These are phyloP conservation scores for Zygosaccharomyces bisporus DNA, from an alignment of 805 yeast genomes.

Conservation along the genomic window DNA sequence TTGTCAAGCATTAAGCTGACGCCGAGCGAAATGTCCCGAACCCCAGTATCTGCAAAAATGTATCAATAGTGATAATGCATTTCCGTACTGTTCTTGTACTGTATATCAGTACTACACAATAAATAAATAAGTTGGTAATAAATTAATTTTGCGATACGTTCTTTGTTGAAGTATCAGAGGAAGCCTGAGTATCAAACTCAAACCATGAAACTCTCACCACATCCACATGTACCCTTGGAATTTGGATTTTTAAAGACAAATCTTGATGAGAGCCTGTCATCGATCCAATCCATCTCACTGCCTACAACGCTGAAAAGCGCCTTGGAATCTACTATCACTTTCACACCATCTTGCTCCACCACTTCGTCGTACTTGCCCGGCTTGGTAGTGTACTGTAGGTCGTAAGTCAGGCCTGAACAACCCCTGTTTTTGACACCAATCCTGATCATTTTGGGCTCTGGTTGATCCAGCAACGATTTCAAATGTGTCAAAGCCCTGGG, in stretches of 20 bases:
- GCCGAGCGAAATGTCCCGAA: too few relatives aligned
- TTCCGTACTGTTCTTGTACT: background rate
- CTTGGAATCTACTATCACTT: conserved; percentile 89
- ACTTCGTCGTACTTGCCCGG: conserved; percentile 96
- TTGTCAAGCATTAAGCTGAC: too few relatives aligned
- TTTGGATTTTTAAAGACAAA: conserved; percentile 95
- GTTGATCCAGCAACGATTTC: conserved; percentile 62
- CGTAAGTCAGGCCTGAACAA: conserved; percentile 91
- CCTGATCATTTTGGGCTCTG: conserved; percentile 83
- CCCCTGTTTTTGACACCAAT: conserved; percentile 96
- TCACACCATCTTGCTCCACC: conserved; percentile 90
- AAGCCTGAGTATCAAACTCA: conserved; percentile 31
- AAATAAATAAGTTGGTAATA: conserved; percentile 14
- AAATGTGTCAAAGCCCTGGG: conserved; percentile 75
- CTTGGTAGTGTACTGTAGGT: conserved; percentile 80
- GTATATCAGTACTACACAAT: conserved; percentile 5
- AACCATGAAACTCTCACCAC: conserved; percentile 98
- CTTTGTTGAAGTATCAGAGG: background rate
- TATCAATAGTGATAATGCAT: background rate
- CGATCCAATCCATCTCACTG: conserved; percentile 97
- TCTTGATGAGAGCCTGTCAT: conserved; percentile 82
- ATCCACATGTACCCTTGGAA: conserved; percentile 96
- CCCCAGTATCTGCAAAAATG: too few relatives aligned
- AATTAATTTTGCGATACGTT: conserved; percentile 1
- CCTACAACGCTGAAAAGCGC: conserved; percentile 95